Evolutionary conservation across 2,329 filamentous ascomycete species (phyloP).

Genomic region (Cryphonectria radicalis): DNA sequence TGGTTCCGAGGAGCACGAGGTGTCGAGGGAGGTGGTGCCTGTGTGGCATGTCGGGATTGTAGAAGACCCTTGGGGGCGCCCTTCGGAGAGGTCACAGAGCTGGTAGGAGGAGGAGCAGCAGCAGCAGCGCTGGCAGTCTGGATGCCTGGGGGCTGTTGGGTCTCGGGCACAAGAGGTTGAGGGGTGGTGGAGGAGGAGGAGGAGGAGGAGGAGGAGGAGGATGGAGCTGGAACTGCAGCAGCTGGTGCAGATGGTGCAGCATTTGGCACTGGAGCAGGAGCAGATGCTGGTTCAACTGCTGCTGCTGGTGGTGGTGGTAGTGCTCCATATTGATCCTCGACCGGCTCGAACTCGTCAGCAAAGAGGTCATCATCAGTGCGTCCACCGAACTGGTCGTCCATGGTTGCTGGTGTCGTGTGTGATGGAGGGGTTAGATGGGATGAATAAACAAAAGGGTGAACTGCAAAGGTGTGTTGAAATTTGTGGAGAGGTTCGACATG

Average conservation of each 20-base stretch:
- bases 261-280: slow-evolving; percentile 15
- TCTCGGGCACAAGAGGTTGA: slow-evolving; percentile 18
- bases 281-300: slow-evolving; percentile 3
- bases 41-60: slow-evolving; percentile 31
- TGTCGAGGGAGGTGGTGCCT: slow-evolving; percentile 27
- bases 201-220: slow-evolving; percentile 20
- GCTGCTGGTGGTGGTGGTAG: slow-evolving; percentile 20
- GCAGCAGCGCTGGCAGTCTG: not conserved
- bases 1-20: slow-evolving; percentile 28
- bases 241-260: slow-evolving; percentile 5
- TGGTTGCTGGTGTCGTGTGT: slow-evolving; percentile 37
- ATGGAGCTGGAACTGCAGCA: slow-evolving; percentile 9
- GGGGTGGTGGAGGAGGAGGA: slow-evolving; percentile 11
- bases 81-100: slow-evolving; percentile 16
- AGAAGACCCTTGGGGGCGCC: slow-evolving; percentile 24
- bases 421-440: not conserved
- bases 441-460: not conserved
- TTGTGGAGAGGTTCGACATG: not conserved
- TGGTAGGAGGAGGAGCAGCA: slow-evolving; percentile 5
- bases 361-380: slow-evolving; percentile 67
- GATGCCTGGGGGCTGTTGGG: slow-evolving; percentile 17
- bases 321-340: slow-evolving; percentile 37
- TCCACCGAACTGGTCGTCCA: slow-evolving; percentile 66
- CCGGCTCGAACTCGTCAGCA: slow-evolving; percentile 64
- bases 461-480: not conserved